Base-by-base conservation (phyloP, 2,329 filamentous ascomycete species). In the Cladosporium sp. region DNA sequence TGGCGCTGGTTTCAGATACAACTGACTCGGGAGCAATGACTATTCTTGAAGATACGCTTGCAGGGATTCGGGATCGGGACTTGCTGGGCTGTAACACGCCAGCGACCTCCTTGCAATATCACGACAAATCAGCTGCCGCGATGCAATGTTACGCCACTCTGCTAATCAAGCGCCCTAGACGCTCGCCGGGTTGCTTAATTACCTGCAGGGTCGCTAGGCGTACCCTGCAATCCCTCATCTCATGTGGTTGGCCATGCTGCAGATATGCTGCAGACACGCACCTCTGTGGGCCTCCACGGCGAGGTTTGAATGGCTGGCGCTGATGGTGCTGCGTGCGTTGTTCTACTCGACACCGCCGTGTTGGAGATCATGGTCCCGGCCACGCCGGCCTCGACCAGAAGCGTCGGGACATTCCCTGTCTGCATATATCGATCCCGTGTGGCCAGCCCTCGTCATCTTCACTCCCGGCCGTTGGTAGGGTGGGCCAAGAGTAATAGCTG, bases 41-140 rank as follows among this genome's bases (percentile, higher is more conserved):
- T 50, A 50, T 50, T 50, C 40, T 36, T 55, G 52, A 55, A 45
- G 52, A 55, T n/a, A 20, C 52, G 37, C 51, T 54, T 55, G 52
- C 52, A 55, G 52, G 52, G 52, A 42, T 54, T 7, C 5, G 36
- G 22, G 11, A 40, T 54, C 51, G 36, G 39, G 36, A 30, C 51
- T 40, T 45, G 8, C 40, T 15, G 17, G 19, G 14, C 39, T 55
- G 52, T 25, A 45, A 55, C 39, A 45, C 52, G 52, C 52, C 52
- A 55, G 52, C 30, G 40, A 30, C 28, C 30, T 25, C 25, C 40
- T 22, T 45, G n/a, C 28, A 37, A 55, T 40, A 55, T 55, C 30
- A 30, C 52, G 9, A 45, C 52, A 36, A 55, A 55, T 55, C 52
- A 43, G 52, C 39, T 55, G 52, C 52, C 52, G 52, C 28, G 17